A percentile compares a stretch with the other conserved stretches of the same genome.
phyloP scores from a whole-genome alignment of 106 monocot species.

The Gastrodia elata region DNA sequence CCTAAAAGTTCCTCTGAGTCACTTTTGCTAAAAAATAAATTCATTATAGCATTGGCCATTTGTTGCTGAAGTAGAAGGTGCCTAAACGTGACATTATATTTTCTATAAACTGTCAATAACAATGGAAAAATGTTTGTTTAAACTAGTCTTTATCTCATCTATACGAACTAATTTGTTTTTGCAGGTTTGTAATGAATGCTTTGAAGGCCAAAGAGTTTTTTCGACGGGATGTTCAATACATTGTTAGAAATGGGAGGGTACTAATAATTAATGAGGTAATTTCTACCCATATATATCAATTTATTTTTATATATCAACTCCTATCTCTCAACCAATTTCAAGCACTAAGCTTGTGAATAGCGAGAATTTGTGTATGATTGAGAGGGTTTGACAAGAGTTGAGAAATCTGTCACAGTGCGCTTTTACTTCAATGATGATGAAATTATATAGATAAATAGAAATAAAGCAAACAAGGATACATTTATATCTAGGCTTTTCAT shows the following conservation, averaged over 20 bases:
- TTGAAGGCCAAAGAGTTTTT: constrained; percentile 98
- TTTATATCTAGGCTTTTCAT: too few species aligned
- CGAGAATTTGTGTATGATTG: too few species aligned
- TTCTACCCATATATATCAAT: neutral
- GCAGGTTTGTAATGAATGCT: constrained; percentile 92
- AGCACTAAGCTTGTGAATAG: too few species aligned
- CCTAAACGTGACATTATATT: neutral
- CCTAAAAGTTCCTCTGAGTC: neutral
- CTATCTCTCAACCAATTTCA: too few species aligned
- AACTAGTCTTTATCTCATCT: neutral
- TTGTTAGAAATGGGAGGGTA: constrained; percentile 91
- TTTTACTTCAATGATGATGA: too few species aligned
- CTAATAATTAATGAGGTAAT: constrained; percentile 95
- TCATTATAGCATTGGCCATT: neutral
- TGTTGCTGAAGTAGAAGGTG: neutral
- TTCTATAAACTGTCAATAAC: neutral
- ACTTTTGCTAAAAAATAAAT: neutral
- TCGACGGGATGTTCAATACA: constrained; percentile 93
- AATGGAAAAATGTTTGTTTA: neutral
- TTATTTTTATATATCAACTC: too few species aligned
- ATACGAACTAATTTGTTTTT: constrained; percentile 6
- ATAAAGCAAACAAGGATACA: too few species aligned
- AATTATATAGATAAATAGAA: too few species aligned
- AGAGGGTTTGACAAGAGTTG: too few species aligned
- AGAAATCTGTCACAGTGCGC: too few species aligned